These are phyloP conservation scores for Linnemannia exigua DNA, from an alignment of 192 early-diverging fungal genomes.

Conservation along the genomic window DNA sequence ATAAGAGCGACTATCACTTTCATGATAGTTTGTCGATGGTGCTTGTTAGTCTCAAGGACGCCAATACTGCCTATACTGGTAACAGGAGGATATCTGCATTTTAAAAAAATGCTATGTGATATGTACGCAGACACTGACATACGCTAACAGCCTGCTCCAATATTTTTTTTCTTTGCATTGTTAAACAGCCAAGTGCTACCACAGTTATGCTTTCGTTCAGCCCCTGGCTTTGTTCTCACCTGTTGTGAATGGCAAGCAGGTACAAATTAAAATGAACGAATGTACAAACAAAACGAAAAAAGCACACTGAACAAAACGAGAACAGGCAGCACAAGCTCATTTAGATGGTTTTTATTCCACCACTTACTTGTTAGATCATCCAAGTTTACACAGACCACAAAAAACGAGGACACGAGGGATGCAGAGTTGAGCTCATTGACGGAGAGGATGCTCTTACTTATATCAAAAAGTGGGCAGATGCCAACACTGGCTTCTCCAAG, in stretches of 20 bases:
- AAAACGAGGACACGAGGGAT: conserved; percentile 13
- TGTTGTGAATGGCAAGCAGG: conserved; percentile 32
- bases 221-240: conserved; percentile 28
- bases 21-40: not conserved
- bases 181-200: conserved; percentile 39
- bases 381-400: conserved; percentile 11
- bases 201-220: conserved; percentile 13
- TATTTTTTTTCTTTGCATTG: not conserved
- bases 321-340: too few relatives aligned
- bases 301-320: too few relatives aligned
- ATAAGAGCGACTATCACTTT: conserved; percentile 21
- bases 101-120: too few relatives aligned
- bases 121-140: too few relatives aligned
- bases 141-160: too few relatives aligned
- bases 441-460: conserved; percentile 8
- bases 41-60: conserved; percentile 5
- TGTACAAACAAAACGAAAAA: too few relatives aligned
- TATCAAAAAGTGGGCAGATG: conserved; percentile 16
- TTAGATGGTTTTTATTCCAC: not conserved
- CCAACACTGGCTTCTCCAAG: conserved; percentile 18
- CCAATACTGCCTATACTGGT: conserved; percentile 24
- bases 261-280: not conserved
- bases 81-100: too few relatives aligned
- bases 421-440: conserved; percentile 35
- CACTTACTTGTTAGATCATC: conserved; percentile 21